Conservation (phyloP, 1,284 basidiomycete genomes). For the Fomitopsis schrenkii region DNA sequence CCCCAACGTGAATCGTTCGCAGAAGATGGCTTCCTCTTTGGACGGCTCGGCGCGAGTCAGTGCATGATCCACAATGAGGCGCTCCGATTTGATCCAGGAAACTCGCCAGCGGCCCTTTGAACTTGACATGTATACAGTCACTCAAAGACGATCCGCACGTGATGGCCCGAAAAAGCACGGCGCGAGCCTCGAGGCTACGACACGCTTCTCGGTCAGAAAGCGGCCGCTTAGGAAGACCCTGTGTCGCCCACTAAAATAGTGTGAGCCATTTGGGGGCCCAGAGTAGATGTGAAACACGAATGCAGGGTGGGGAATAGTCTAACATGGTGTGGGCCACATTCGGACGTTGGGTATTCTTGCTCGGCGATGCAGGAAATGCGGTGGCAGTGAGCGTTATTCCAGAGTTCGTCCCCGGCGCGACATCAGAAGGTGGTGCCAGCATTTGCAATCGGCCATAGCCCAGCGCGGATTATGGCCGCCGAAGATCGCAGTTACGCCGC, state of each 20-base stretch:
- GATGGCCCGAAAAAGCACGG: background rate
- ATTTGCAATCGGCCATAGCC: background rate
- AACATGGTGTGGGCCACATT: background rate
- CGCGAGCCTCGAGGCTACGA: conserved; percentile 4
- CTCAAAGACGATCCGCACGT: background rate
- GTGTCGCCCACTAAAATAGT: background rate
- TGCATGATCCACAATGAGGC: background rate
- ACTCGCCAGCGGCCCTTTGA: background rate
- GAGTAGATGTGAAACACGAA: background rate
- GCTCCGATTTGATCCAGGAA: background rate
- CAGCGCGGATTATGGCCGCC: background rate
- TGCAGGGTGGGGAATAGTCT: background rate
- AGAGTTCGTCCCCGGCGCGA: background rate
- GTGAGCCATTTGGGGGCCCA: background rate
- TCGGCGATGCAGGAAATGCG: background rate
- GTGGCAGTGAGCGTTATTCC: background rate
- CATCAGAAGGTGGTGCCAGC: background rate
- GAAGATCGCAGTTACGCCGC: background rate
- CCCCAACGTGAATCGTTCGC: background rate
- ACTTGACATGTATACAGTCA: background rate
- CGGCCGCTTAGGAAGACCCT: background rate
- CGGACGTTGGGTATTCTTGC: background rate
- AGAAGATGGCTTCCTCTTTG: background rate
- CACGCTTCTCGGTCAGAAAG: conserved; percentile 1
- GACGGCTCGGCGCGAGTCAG: background rate